Percentiles rank a stretch among this genome's conserved stretches.
Conservation (phyloP, 2,329 filamentous ascomycete genomes). For the Hypoxylon sp. region DNA sequence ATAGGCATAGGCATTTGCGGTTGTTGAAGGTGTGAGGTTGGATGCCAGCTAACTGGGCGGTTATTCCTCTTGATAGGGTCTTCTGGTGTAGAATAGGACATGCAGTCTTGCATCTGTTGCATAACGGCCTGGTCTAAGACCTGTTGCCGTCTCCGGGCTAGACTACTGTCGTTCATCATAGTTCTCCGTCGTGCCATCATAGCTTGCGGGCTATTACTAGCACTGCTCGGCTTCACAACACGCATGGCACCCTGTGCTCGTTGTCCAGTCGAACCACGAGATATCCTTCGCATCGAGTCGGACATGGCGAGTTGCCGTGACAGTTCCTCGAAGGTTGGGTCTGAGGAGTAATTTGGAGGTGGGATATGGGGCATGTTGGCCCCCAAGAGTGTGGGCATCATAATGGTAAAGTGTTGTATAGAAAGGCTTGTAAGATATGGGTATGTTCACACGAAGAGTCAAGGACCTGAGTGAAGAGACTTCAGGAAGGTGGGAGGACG, state of each 20-base stretch:
- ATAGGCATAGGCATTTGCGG: conserved; percentile 57
- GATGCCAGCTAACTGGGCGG: conserved; percentile 84
- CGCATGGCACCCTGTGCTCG: conserved; percentile 68
- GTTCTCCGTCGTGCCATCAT: conserved; percentile 69
- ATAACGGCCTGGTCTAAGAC: conserved; percentile 62
- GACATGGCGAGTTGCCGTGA: conserved; percentile 66
- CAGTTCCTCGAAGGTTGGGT: conserved; percentile 66
- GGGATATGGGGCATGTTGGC: conserved; percentile 53
- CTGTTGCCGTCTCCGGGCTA: conserved; percentile 64
- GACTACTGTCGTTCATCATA: conserved; percentile 65
- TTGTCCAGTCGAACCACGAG: conserved; percentile 66
- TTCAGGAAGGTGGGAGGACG: conserved; percentile 29
- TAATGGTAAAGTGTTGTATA: conserved; percentile 47
- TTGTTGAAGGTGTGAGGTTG: conserved; percentile 67
- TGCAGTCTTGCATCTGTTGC: conserved; percentile 56
- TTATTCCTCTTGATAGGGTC: conserved; percentile 59
- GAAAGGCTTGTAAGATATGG: conserved; percentile 15
- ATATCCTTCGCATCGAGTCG: conserved; percentile 64
- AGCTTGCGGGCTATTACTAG: conserved; percentile 77
- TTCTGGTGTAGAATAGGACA: conserved; percentile 50
- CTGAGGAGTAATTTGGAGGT: conserved; percentile 56
- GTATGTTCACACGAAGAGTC: conserved; percentile 12
- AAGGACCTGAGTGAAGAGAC: conserved; percentile 17
- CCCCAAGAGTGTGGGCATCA: conserved; percentile 57
- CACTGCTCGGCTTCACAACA: conserved; percentile 75